These are phyloP conservation scores for Nakaseomyces delphensis DNA, from an alignment of 1,139 yeast genomes.

Conservation along the genomic window DNA sequence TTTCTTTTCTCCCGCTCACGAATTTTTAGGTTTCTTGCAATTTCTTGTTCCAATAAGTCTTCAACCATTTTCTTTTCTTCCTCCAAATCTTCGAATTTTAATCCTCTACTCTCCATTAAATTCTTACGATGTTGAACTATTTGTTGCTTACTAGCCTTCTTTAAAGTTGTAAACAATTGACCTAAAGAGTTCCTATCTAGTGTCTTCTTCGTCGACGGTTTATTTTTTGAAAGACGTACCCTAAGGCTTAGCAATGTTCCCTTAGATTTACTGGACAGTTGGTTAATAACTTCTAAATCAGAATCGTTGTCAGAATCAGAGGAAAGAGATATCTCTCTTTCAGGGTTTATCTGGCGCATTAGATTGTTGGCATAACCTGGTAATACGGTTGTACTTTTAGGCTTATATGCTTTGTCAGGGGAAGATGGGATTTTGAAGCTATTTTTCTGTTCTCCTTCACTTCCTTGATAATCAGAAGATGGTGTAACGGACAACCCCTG, in stretches of 20 bases:
- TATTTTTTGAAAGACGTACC: conserved; percentile 31
- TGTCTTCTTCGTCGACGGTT: conserved; percentile 9
- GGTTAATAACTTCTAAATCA: not conserved
- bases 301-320: conserved; percentile 15
- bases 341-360: conserved; percentile 12
- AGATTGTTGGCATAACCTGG: conserved; percentile 19
- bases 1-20: conserved; percentile 42
- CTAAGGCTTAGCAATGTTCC: conserved; percentile 33
- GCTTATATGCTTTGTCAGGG: not conserved
- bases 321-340: conserved; percentile 13
- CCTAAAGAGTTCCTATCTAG: conserved; percentile 18
- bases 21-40: conserved; percentile 44
- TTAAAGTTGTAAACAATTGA: conserved; percentile 25
- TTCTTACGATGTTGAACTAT: conserved; percentile 27
- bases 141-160: conserved; percentile 31
- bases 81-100: conserved; percentile 26
- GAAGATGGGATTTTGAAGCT: not conserved
- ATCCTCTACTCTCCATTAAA: conserved; percentile 22
- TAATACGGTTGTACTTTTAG: conserved; percentile 8
- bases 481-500: conserved; percentile 1
- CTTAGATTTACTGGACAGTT: conserved; percentile 25
- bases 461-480: conserved; percentile 1
- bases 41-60: conserved; percentile 53
- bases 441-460: not conserved
- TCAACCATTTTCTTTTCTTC: conserved; percentile 35